Evolutionary conservation across 768 basidiomycete species (phyloP), one percentile per base, ranked within the genome.

Genomic region (Mycena latifolia): DNA sequence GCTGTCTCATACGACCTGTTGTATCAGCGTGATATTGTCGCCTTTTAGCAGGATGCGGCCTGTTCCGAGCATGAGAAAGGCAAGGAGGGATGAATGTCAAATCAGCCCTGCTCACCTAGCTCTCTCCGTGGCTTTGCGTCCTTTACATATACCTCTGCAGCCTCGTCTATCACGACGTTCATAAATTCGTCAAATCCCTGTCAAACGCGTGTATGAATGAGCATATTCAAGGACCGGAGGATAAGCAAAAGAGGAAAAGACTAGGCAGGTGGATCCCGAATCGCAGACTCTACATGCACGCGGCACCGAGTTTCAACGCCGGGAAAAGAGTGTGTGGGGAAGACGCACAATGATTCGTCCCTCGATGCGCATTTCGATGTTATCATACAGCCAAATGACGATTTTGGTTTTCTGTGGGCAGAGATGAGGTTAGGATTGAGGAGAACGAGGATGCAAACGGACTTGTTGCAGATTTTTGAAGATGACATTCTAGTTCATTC

Each of bases 101-200:
- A 17, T 18, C 50, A 45, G 12, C 46, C 18, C 61, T 39, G 78
- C 88, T 61, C 69, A 95, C 96, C 96, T 43, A 99, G 83, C 67
- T 94, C 89, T 79, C 89, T 82, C 72, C 92, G 84, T 48, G 94
- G 92, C 79, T 96, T 93, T 58, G 88, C 90, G 66, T 94, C 95
- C 77, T 95, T 95, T 53, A 96, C 89, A 74, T 89, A 97, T 14
- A 98, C 91, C 78, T 99, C 97, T 55, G 88, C 87, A 47, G 96
- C 95, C 53, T 98, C 94, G 71, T 99, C 97, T 25, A 99, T 81
- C 37, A 98, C 94, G 31, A 99, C 81, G 76, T 99, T 99, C 97
- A 99, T 99, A 81, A 98, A 99, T 78, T 99, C 97, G 76, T 99
- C 97, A 73, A 99, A 99, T 43, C 97, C 96, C 97, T 98, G 75